These are phyloP conservation scores for Areca catechu DNA, from an alignment of 176 grass and related monocot species.

Conservation along the genomic window DNA sequence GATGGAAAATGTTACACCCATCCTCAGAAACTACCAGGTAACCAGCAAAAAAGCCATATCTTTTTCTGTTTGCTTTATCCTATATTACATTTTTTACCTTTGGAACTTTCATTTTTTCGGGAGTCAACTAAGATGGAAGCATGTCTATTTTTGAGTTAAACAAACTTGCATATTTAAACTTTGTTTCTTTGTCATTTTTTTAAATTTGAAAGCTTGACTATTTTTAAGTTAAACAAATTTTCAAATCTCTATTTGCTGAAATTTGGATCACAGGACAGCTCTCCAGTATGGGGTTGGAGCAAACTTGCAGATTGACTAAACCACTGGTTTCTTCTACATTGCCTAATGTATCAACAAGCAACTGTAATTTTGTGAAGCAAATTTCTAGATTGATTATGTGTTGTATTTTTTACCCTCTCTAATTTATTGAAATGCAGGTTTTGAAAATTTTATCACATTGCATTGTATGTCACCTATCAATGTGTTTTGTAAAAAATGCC, in stretches of 20 bases:
- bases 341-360: neutral
- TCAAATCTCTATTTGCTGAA: slow-evolving; percentile 13
- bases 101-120: slow-evolving; percentile 23
- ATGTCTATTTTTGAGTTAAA: slow-evolving; percentile 72
- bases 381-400: too few species aligned
- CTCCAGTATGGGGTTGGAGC: slow-evolving; percentile 31
- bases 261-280: slow-evolving; percentile 71
- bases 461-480: too few species aligned
- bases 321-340: slow-evolving; percentile 15
- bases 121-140: slow-evolving; percentile 84
- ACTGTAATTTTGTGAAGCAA: too few species aligned
- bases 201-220: too few species aligned
- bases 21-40: slow-evolving; percentile 86
- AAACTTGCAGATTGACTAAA: slow-evolving; percentile 28
- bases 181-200: neutral
- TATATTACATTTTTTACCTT: neutral
- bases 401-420: too few species aligned
- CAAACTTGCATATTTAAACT: slow-evolving; percentile 42
- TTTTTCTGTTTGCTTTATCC: neutral
- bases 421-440: too few species aligned
- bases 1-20: slow-evolving; percentile 98
- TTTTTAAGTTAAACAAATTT: neutral
- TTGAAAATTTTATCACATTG: too few species aligned
- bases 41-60: neutral
- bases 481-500: too few species aligned